A percentile compares a stretch with the other conserved stretches of the same genome.
Conservation (phyloP, 2,329 filamentous ascomycete genomes). For the Alternaria infectoria region DNA sequence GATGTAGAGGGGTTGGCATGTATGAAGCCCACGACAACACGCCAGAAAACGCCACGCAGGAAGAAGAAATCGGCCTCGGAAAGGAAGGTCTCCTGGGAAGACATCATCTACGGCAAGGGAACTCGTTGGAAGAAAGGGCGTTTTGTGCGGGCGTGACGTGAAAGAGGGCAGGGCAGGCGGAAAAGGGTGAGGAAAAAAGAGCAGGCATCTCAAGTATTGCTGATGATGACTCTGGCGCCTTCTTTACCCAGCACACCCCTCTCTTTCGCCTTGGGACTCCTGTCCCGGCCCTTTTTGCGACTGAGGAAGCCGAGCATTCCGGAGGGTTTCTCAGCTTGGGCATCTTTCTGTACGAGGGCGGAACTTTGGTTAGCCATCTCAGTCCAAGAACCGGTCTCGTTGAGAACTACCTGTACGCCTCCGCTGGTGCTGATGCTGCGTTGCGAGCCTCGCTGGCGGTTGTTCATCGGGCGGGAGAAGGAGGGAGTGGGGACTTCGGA, state of each 20-base stretch:
- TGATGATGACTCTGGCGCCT: conserved; percentile 72
- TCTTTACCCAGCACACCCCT: conserved; percentile 93
- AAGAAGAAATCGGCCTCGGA: neutral
- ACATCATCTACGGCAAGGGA: conserved; percentile 4
- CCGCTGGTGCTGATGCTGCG: conserved; percentile 79
- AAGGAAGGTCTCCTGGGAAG: neutral
- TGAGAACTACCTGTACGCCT: conserved; percentile 88
- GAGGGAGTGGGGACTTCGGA: conserved; percentile 38
- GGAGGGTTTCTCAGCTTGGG: conserved; percentile 59
- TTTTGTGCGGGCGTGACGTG: neutral
- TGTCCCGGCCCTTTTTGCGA: conserved; percentile 85
- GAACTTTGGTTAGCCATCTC: conserved; percentile 85
- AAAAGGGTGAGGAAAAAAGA: neutral
- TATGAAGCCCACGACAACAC: neutral
- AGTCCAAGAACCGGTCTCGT: conserved; percentile 88
- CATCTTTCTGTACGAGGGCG: conserved; percentile 61
- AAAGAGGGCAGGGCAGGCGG: neutral
- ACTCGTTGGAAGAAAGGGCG: conserved; percentile 4
- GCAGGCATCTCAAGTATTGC: conserved; percentile 45
- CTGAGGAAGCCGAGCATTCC: conserved; percentile 91
- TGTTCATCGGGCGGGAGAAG: conserved; percentile 50
- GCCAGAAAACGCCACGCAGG: conserved; percentile 6
- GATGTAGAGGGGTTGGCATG: neutral
- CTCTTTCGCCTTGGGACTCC: conserved; percentile 94
- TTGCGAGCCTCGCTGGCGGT: conserved; percentile 64